A percentile compares a stretch with the other conserved stretches of the same genome.
Evolutionary conservation across 78 protist species (phyloP).

Genomic region (Neovahlkampfia damariscottae): DNA sequence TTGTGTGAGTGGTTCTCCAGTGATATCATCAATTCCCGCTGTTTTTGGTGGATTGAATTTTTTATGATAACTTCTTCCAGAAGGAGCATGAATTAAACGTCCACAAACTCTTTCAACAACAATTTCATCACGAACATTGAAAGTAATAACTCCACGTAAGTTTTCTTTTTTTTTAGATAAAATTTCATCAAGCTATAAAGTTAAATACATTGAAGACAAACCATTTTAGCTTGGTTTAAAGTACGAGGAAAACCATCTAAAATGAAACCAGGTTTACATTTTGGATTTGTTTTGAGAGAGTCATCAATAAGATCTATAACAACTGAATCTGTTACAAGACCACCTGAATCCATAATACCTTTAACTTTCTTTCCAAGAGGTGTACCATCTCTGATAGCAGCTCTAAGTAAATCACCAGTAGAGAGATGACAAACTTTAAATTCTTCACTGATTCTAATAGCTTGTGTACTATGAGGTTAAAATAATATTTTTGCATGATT

Average conservation of each 20-base stretch:
- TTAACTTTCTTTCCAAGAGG: slow-evolving; percentile 70
- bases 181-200: slow-evolving; percentile 60
- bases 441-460: slow-evolving; percentile 5
- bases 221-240: slow-evolving; percentile 77
- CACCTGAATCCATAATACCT: slow-evolving; percentile 74
- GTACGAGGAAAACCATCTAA: slow-evolving; percentile 97
- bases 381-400: slow-evolving; percentile 77
- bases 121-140: slow-evolving; percentile 62
- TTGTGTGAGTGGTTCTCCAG: slow-evolving; percentile 84
- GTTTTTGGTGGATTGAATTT: slow-evolving; percentile 73
- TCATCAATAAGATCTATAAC: slow-evolving; percentile 73
- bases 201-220: slow-evolving; percentile 7
- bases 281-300: slow-evolving; percentile 41
- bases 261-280: slow-evolving; percentile 81
- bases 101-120: slow-evolving; percentile 81
- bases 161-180: slow-evolving; percentile 28
- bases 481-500: no score
- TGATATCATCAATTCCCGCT: slow-evolving; percentile 58
- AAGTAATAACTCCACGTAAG: slow-evolving; percentile 52
- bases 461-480: no score
- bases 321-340: slow-evolving; percentile 64
- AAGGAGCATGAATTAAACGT: slow-evolving; percentile 69
- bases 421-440: slow-evolving; percentile 74
- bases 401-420: slow-evolving; percentile 92
- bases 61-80: slow-evolving; percentile 76